Evolutionary conservation across 164 flowering plant genomes (phyloP).

Genomic region (Hamamelis virginiana): DNA sequence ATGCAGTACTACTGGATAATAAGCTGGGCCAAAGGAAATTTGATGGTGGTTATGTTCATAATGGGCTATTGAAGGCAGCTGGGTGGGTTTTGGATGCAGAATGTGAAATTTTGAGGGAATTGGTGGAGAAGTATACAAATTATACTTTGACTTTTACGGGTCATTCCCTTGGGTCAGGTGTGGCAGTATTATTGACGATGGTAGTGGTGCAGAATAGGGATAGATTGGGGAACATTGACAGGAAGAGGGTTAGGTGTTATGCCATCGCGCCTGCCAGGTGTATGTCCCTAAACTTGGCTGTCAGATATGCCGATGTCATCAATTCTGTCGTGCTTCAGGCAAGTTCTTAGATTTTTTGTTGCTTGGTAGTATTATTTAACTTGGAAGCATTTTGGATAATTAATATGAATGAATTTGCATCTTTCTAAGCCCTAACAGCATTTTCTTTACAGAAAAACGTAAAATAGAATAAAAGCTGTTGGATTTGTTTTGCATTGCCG

Average conservation of each 20-base stretch:
- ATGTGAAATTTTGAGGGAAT: constrained; percentile 52
- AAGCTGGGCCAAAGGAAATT: constrained; percentile 74
- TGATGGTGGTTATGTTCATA: constrained; percentile 97
- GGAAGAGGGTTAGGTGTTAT: constrained; percentile 55
- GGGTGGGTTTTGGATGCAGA: constrained; percentile 74
- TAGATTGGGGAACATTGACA: constrained; percentile 48
- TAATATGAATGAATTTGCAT: background rate
- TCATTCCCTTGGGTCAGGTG: constrained; percentile 91
- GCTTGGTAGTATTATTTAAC: background rate
- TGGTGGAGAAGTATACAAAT: constrained; percentile 56
- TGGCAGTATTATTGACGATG: constrained; percentile 61
- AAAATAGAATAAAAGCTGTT: no score
- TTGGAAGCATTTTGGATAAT: background rate
- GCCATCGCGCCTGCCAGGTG: constrained; percentile 82
- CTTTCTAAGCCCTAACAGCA: no score
- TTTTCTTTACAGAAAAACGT: no score
- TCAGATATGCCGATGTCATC: constrained; percentile 76
- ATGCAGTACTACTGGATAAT: constrained; percentile 77
- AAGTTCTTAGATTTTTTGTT: constrained; percentile 16
- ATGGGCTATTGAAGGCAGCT: constrained; percentile 93
- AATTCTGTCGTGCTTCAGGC: constrained; percentile 77
- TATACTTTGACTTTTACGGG: constrained; percentile 88
- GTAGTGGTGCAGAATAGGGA: constrained; percentile 51
- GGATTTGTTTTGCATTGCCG: no score
- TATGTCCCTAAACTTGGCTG: constrained; percentile 72